Evolutionary conservation across 768 basidiomycete genomes (phyloP), one percentile per base, ranked within the genome.

Genomic region (Sarcodon aspratus): DNA sequence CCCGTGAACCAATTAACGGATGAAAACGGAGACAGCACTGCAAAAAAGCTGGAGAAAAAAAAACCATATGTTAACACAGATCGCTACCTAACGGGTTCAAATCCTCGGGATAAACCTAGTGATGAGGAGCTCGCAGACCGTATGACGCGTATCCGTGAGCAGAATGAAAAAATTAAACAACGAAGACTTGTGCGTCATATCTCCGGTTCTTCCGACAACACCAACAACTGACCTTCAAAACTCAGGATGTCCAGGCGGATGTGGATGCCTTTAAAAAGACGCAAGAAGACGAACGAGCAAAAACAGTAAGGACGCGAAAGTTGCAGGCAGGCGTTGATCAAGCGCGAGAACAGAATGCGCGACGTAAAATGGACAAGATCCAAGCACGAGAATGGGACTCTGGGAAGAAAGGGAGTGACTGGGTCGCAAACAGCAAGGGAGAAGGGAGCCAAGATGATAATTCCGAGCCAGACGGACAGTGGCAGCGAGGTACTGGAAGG

Each of bases 381-480:
- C 78, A 78, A 57, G 79, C 67, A 54, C 76, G 88, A 12, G 88
- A 91, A 67, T 91, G 88, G 88, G 88, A 91, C 61, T 81, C 85
- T 31, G 84, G 78, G 15, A 91, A 91, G 56, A 62, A 59, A 33
- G 62, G 60, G 31, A 54, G 56, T 44, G 54, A 55, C 32, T 37
- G 48, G 36, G 13, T 40, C n/a, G 44, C 40, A 27, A 42, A 27
- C 17, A 42, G 40, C 17, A 13, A 13, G 13, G 13, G 40, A 27
- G 13, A 13, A 42, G 27, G 40, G 40, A 42, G 5, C 9, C 9
- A 13, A 13, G 27, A 27, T 27, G 21, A 27, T 27, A 27, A 27
- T 27, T 27, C 21, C 2, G 21, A 27, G 21, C 21, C 21, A 27
- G 21, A 27, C 21, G 21, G 21, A 27, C 21, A 27, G 21, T 27